Evolutionary conservation across 768 basidiomycete species (phyloP), one percentile per base, ranked within the genome.

Genomic region (Suillus americanus): DNA sequence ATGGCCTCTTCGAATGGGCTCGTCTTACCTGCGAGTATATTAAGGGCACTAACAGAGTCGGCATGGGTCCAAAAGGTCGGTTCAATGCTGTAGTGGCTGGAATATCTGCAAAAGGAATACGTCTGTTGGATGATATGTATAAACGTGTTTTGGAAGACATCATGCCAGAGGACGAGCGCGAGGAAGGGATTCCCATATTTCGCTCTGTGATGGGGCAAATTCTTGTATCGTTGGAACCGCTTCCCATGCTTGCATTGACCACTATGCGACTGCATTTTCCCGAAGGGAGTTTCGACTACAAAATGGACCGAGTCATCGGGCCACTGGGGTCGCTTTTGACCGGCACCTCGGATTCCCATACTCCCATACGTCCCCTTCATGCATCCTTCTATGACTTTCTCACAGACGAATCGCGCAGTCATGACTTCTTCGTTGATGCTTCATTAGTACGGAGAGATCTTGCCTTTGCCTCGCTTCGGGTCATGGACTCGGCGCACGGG

Each of bases 351-450:
- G 56, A 45, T 18, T 25, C 3, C 0, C 9, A 35, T 13, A 63
- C 14, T 3, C 60, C 66, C 7, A 64, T 73, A 35, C 61, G 55
- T 12, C 63, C 67, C 25, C 64, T 74, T 5, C 75, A 76, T 35
- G 51, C 71, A 3, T 76, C 75, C 0, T 73, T 76, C 66, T 59
- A 57, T 12, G 75, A 77, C 40, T 77, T 71, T 61, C 66, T 74
- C 20, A 60, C 38, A 2, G 60, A 70, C 53, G 0, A 40, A 33
- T 33, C 30, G 8, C 66, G 72, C 0, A 66, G 68, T 12, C 38
- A 30, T 9, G 25, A 59, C 14, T 74, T 68, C 53, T 64, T 23
- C 51, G 43, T 69, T 16, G 65, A 66, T 35, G 16, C 40, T 7
- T 30, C 30, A 1, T 7, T 2, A 0, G 14, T 14, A 2, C 48